These are phyloP conservation scores for Cryptococcus sp. DNA, from an alignment of 1,284 basidiomycete genomes.

Conservation along the genomic window DNA sequence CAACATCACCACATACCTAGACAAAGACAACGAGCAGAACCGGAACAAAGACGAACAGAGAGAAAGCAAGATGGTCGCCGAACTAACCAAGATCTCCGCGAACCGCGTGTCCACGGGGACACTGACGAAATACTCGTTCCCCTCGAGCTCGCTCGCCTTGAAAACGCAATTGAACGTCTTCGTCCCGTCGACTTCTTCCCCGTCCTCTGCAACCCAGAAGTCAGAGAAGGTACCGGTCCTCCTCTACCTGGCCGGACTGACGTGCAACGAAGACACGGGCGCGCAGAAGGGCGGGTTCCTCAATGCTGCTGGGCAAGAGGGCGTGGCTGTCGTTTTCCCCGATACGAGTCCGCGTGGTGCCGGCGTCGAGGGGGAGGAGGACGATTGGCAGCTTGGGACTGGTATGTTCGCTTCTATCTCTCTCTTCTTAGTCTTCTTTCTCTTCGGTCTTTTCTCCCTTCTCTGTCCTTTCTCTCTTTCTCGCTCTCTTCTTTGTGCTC, in stretches of 20 bases:
- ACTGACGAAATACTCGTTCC: slow-evolving; percentile 84
- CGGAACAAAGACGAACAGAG: too few relatives aligned
- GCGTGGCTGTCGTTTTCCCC: slow-evolving; percentile 90
- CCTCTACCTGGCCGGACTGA: slow-evolving; percentile 88
- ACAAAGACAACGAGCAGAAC: neutral
- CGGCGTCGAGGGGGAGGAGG: slow-evolving; percentile 81
- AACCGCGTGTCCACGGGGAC: slow-evolving; percentile 79
- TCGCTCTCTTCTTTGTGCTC: too few relatives aligned
- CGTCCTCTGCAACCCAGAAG: slow-evolving; percentile 55
- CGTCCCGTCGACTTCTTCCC: slow-evolving; percentile 79
- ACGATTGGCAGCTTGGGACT: slow-evolving; percentile 90
- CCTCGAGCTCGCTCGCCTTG: slow-evolving; percentile 72
- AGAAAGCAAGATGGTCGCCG: slow-evolving; percentile 5
- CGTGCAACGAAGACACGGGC: slow-evolving; percentile 95
- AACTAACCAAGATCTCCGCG: slow-evolving; percentile 68
- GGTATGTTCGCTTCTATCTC: slow-evolving; percentile 49
- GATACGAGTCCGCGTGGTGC: slow-evolving; percentile 95
- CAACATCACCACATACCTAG: too few relatives aligned
- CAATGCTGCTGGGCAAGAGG: slow-evolving; percentile 73
- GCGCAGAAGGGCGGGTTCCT: slow-evolving; percentile 88
- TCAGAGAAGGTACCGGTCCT: slow-evolving; percentile 70
- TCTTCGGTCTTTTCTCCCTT: too few relatives aligned
- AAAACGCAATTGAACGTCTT: slow-evolving; percentile 87
- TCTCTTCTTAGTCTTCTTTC: too few relatives aligned
- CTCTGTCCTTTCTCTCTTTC: too few relatives aligned